Evolutionary conservation across 148 eudicot species (phyloP).

Genomic region (Suaeda aralocaspica): DNA sequence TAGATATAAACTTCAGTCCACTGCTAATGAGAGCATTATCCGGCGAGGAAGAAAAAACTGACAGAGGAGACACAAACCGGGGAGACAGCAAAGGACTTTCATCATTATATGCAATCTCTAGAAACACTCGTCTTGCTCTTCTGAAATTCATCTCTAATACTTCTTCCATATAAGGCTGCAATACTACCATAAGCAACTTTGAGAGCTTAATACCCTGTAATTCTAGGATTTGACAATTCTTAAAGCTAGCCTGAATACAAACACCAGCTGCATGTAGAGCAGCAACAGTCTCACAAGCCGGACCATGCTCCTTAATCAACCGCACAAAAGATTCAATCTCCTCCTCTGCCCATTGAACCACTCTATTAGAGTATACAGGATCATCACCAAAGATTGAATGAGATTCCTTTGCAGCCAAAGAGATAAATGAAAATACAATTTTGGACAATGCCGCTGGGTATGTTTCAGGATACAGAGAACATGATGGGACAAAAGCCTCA

Average conservation of each 20-base stretch:
- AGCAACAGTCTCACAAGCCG: constrained; percentile 63
- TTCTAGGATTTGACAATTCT: constrained; percentile 68
- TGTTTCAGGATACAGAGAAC: constrained; percentile 70
- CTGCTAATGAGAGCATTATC: constrained; percentile 57
- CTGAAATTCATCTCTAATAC: constrained; percentile 85
- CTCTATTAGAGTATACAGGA: constrained; percentile 61
- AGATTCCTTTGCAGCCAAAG: constrained; percentile 59
- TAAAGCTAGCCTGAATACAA: constrained; percentile 82
- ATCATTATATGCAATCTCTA: constrained; percentile 53
- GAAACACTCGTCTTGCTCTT: constrained; percentile 70
- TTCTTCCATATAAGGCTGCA: constrained; percentile 83
- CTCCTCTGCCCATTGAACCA: constrained; percentile 93
- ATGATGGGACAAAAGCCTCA: constrained; percentile 63
- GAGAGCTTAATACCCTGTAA: constrained; percentile 74
- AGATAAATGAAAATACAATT: constrained; percentile 70
- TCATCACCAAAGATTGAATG: constrained; percentile 77
- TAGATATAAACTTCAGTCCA: constrained; percentile 69
- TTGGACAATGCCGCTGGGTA: constrained; percentile 80
- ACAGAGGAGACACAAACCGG: constrained; percentile 72
- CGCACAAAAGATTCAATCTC: constrained; percentile 80
- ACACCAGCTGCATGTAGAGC: constrained; percentile 83
- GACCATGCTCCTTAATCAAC: constrained; percentile 84
- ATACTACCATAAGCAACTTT: constrained; percentile 79
- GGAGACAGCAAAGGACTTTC: constrained; percentile 67
- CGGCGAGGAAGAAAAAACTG: constrained; percentile 64